These are phyloP conservation scores for Tulasnella sp. DNA, from an alignment of 768 basidiomycete species.

Conservation along the genomic window DNA sequence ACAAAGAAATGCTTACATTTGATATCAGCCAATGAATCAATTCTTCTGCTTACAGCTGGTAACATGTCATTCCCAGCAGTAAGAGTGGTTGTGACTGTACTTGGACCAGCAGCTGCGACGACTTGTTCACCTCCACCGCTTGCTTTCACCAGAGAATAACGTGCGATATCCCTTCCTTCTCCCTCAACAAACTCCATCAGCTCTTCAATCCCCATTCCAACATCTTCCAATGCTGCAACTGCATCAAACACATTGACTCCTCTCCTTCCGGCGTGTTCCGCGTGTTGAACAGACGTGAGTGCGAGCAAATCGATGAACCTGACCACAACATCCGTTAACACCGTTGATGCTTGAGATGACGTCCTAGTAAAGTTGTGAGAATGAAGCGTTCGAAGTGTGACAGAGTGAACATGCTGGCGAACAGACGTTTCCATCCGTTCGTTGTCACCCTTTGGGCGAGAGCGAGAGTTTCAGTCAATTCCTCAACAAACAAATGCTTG, in stretches of 20 bases:
- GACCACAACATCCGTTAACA: constrained; percentile 62
- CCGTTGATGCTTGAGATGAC: constrained; percentile 54
- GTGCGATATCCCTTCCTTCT: constrained; percentile 55
- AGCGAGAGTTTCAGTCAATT: too few relatives aligned
- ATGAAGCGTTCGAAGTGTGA: constrained; percentile 42
- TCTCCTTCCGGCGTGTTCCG: constrained; percentile 59
- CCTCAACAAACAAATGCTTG: too few relatives aligned
- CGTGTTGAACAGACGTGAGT: constrained; percentile 55
- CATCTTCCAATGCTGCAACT: constrained; percentile 52
- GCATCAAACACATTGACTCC: constrained; percentile 47
- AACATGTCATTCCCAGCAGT: too few relatives aligned
- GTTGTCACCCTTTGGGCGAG: too few relatives aligned
- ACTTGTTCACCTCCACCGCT: not conserved
- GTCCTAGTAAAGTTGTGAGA: constrained; percentile 65
- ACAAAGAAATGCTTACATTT: constrained; percentile 20
- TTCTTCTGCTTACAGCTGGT: constrained; percentile 44
- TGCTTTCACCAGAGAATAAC: constrained; percentile 30
- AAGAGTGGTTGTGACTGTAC: constrained; percentile 29
- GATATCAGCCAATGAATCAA: constrained; percentile 26
- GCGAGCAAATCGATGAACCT: constrained; percentile 58
- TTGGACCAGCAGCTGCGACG: constrained; percentile 30
- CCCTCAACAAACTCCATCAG: constrained; percentile 30
- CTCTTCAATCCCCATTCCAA: constrained; percentile 60
- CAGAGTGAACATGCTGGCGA: constrained; percentile 13
- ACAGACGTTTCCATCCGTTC: constrained; percentile 14